These are phyloP conservation scores for Ramaria sp. DNA, from an alignment of 768 basidiomycete species.

Conservation along the genomic window DNA sequence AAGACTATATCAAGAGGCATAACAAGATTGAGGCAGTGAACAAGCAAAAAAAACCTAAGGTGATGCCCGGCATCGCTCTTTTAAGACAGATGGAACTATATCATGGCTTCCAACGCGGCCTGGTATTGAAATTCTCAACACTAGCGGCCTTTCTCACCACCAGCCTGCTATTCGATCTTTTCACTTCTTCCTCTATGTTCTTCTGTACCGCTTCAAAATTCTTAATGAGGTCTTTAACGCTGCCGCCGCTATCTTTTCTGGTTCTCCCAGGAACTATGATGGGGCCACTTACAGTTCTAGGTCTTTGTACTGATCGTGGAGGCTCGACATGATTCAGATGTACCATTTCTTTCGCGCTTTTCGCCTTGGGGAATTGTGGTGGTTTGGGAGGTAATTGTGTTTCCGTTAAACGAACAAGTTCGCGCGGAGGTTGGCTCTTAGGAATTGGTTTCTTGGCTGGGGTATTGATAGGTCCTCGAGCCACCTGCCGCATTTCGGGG, in stretches of 20 bases:
- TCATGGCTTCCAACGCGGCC: slow-evolving; percentile 2
- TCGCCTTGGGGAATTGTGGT: slow-evolving; percentile 15
- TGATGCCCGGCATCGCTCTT: neutral
- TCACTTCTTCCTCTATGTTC: slow-evolving; percentile 9
- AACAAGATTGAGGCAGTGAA: too few relatives aligned
- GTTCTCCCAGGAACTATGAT: slow-evolving; percentile 19
- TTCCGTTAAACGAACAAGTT: slow-evolving; percentile 40
- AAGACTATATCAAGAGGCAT: too few relatives aligned
- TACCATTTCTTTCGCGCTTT: slow-evolving; percentile 34
- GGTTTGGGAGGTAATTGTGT: slow-evolving; percentile 35
- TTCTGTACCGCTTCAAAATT: slow-evolving; percentile 43
- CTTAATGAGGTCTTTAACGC: slow-evolving; percentile 62
- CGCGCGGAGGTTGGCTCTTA: slow-evolving; percentile 43
- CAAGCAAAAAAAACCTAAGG: too few relatives aligned
- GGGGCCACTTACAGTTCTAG: slow-evolving; percentile 8
- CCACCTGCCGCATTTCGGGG: slow-evolving; percentile 34
- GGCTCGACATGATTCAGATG: slow-evolving; percentile 39
- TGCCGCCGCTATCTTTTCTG: slow-evolving; percentile 55
- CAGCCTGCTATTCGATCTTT: neutral
- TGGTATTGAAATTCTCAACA: slow-evolving; percentile 3
- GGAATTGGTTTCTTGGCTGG: slow-evolving; percentile 42
- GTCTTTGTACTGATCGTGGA: slow-evolving; percentile 18
- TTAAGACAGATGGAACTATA: neutral
- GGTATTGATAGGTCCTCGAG: slow-evolving; percentile 46
- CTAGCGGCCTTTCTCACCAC: slow-evolving; percentile 2